These are phyloP conservation scores for Aspergillus cristatus DNA, from an alignment of 495 filamentous ascomycete species.

Conservation along the genomic window DNA sequence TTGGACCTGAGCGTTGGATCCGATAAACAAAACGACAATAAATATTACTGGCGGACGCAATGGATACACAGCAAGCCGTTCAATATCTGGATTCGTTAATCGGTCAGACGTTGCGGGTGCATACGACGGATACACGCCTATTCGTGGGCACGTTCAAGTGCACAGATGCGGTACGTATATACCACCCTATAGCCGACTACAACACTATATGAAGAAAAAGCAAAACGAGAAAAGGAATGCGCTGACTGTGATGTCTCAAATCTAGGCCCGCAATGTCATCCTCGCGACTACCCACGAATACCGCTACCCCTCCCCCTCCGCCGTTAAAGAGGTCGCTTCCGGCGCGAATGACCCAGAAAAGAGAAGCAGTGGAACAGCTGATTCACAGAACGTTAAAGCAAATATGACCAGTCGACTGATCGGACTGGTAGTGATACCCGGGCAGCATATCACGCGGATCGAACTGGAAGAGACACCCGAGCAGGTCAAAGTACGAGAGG, in stretches of 20 bases:
- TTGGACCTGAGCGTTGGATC: constrained; percentile 1
- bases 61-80: constrained; percentile 33
- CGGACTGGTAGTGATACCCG: constrained; percentile 84
- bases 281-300: constrained; percentile 82
- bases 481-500: constrained; percentile 17
- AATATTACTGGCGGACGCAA: constrained; percentile 15
- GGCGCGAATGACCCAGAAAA: constrained; percentile 22
- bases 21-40: background rate
- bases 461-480: constrained; percentile 63
- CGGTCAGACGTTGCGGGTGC: constrained; percentile 56
- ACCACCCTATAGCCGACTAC: constrained; percentile 1
- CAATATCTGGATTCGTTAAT: constrained; percentile 40
- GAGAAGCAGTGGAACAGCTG: constrained; percentile 11
- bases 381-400: constrained; percentile 37
- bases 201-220: constrained; percentile 1
- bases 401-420: constrained; percentile 79
- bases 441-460: constrained; percentile 74
- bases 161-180: constrained; percentile 66
- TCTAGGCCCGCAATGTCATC: constrained; percentile 75
- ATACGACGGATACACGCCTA: constrained; percentile 75
- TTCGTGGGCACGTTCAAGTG: constrained; percentile 90
- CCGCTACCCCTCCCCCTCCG: constrained; percentile 53
- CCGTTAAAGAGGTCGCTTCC: constrained; percentile 35
- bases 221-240: constrained; percentile 1
- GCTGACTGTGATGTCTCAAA: constrained; percentile 9